Conservation (phyloP, 768 basidiomycete genomes). For the Ramaria rubella region DNA sequence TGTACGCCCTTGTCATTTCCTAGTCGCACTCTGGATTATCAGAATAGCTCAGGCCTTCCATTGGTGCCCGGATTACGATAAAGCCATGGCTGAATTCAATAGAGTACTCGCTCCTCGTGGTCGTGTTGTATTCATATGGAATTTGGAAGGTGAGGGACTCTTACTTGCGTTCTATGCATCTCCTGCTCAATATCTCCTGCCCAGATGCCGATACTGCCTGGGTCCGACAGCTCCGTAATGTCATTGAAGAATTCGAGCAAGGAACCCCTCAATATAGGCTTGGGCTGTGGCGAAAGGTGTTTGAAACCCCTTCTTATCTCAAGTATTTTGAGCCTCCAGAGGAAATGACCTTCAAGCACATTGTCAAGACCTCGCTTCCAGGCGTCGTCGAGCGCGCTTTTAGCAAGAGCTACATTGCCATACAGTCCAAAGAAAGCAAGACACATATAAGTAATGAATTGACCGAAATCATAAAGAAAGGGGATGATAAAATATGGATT, state of each 20-base stretch:
- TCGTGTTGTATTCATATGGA: conserved; percentile 75
- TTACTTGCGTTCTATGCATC: neutral
- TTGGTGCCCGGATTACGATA: conserved; percentile 80
- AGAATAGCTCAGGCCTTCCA: conserved; percentile 69
- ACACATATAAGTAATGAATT: conserved; percentile 44
- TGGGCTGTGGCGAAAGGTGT: conserved; percentile 65
- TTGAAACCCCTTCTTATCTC: conserved; percentile 55
- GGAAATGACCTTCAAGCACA: conserved; percentile 50
- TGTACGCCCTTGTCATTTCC: neutral
- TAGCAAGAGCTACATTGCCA: conserved; percentile 82
- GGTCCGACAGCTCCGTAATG: conserved; percentile 66
- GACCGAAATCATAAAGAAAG: conserved; percentile 46
- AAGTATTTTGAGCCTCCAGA: conserved; percentile 51
- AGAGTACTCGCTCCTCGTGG: conserved; percentile 77
- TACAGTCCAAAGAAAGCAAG: conserved; percentile 54
- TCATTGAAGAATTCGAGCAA: conserved; percentile 59
- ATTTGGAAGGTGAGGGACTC: conserved; percentile 68
- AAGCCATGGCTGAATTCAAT: conserved; percentile 68
- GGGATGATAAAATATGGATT: conserved; percentile 67
- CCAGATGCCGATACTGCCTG: conserved; percentile 54
- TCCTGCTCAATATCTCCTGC: neutral
- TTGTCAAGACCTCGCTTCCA: conserved; percentile 46
- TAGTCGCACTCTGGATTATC: neutral
- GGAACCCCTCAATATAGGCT: conserved; percentile 81
- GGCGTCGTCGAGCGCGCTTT: conserved; percentile 57